Conservation (phyloP, 23 red algal genomes). For the Gracilariopsis chorda region DNA sequence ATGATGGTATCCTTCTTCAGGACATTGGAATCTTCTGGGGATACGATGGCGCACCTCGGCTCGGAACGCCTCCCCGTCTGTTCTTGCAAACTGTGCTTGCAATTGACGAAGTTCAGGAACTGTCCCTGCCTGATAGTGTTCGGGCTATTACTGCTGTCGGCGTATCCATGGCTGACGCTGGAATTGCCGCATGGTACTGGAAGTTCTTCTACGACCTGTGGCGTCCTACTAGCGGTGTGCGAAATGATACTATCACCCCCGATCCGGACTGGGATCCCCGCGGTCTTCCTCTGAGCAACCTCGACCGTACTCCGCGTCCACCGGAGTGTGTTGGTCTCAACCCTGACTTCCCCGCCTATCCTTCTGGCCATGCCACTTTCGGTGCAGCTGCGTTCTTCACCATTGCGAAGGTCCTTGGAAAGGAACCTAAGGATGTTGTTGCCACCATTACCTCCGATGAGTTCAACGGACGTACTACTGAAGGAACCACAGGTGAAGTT, state of each 20-base stretch:
- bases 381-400: neutral
- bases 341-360: slow-evolving; percentile 32
- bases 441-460: slow-evolving; percentile 11
- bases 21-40: slow-evolving; percentile 40
- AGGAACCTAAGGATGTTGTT: neutral
- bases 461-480: neutral
- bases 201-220: slow-evolving; percentile 31
- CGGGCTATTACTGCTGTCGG: neutral
- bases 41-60: neutral
- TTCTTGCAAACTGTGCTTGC: neutral
- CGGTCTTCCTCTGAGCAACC: neutral
- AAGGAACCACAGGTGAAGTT: neutral
- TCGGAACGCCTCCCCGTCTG: slow-evolving; percentile 18
- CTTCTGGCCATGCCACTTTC: slow-evolving; percentile 13
- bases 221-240: neutral
- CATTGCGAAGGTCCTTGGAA: neutral
- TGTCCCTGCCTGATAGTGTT: neutral
- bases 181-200: slow-evolving; percentile 34
- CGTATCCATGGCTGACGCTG: slow-evolving; percentile 7
- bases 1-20: neutral
- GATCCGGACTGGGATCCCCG: neutral
- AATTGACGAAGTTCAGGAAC: neutral
- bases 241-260: neutral
- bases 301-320: neutral
- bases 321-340: slow-evolving; percentile 6